These are phyloP conservation scores for Mortierella hygrophila DNA, from an alignment of 192 early-diverging fungal species.

Conservation along the genomic window DNA sequence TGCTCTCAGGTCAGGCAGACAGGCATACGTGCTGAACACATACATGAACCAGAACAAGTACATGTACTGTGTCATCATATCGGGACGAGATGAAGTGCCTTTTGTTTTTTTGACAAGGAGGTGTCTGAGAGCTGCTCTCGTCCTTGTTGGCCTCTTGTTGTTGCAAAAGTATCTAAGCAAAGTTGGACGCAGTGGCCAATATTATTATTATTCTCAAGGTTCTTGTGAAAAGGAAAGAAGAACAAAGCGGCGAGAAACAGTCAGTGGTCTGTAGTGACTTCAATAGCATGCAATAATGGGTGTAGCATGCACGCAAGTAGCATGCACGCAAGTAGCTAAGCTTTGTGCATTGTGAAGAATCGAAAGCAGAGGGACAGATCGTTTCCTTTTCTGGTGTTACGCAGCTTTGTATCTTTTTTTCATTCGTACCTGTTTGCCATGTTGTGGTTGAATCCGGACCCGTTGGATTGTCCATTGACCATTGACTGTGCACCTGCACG, in stretches of 20 bases:
- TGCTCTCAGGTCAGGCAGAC: slow-evolving; percentile 5
- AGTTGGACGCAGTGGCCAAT: neutral
- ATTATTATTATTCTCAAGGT: no score
- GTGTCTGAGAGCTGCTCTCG: neutral
- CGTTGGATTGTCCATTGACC: no score
- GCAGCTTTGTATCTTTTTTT: neutral
- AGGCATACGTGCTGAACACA: neutral
- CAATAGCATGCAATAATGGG: no score
- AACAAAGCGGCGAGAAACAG: no score
- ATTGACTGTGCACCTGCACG: no score
- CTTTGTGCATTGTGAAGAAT: neutral
- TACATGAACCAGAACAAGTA: neutral
- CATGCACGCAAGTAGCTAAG: no score
- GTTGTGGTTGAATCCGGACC: no score
- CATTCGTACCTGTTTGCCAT: neutral
- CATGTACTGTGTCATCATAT: neutral
- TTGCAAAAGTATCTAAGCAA: neutral
- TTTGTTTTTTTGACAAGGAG: neutral
- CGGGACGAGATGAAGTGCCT: neutral
- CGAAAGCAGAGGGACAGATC: neutral
- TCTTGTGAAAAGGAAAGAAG: neutral
- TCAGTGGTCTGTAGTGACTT: no score
- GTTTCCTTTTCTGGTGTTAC: neutral
- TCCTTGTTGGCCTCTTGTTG: neutral
- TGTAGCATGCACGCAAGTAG: no score